phyloP scores from a whole-genome alignment of 306 rosid species.

The Cyclanthera cordifolia region DNA sequence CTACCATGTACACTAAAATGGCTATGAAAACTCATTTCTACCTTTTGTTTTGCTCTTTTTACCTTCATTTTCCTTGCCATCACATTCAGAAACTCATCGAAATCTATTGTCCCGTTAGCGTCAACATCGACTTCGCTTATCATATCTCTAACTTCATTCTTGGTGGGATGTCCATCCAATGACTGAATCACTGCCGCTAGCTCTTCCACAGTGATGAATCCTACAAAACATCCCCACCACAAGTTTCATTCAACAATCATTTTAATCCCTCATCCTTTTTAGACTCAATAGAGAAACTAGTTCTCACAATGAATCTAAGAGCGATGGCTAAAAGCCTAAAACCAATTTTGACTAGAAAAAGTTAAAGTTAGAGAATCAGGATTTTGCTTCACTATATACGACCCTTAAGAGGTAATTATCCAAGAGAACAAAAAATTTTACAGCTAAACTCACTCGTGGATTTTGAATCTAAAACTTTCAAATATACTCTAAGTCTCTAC shows the following conservation, averaged over 20 bases:
- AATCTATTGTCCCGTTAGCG: conserved; percentile 33
- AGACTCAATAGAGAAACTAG: background rate
- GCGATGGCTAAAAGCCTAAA: background rate
- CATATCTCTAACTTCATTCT: conserved; percentile 36
- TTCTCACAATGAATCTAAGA: background rate
- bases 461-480: too few relatives aligned
- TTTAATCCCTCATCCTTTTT: background rate
- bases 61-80: conserved; percentile 50
- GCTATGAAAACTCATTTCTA: background rate
- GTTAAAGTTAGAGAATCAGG: too few relatives aligned
- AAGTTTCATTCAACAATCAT: background rate
- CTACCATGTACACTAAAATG: background rate
- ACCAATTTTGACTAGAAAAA: background rate
- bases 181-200: conserved; percentile 26
- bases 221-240: conserved; percentile 19
- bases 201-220: conserved; percentile 30
- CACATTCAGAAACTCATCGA: conserved; percentile 35
- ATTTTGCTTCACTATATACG: too few relatives aligned
- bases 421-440: too few relatives aligned
- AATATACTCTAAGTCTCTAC: too few relatives aligned
- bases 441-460: too few relatives aligned
- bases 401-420: too few relatives aligned
- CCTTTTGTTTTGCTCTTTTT: background rate
- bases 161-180: conserved; percentile 31
- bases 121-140: conserved; percentile 27